Evolutionary conservation across 768 basidiomycete species (phyloP), one percentile per base, ranked within the genome.

Genomic region (Lentinus brumalis): DNA sequence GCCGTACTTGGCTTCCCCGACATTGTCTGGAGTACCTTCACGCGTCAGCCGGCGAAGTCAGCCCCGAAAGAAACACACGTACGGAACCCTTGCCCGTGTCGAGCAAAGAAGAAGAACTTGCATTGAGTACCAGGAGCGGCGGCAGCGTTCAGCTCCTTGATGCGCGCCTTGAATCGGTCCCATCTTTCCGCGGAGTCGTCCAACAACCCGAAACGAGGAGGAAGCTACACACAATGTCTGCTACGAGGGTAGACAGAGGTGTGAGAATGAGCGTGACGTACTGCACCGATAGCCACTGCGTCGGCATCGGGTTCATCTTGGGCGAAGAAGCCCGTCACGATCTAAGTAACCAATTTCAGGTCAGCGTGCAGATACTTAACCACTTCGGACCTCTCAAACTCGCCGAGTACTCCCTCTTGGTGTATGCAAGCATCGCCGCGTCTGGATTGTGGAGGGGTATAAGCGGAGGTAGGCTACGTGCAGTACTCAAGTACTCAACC

Each of bases 51-150:
- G 11, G 46, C 26, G 14, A 18, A 49, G 5, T 5, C 5, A 30
- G 6, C 12, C 4, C 26, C 12, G 2, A 49, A 18, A 10, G 5
- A 46, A 12, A 53, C 16, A 46, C 38, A 66, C 87, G 65, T 71
- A 90, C 89, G 89, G 66, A 79, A 83, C 56, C 89, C 91, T 71
- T 92, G 77, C 1, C 91, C 91, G 62, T 93, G 91, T 64, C 91
- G 77, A 2, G 82, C 82, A 2, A 91, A 71, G 59, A 87, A 82
- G 56, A 92, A 75, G 12, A 89, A 75, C 66, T 91, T 92, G 74
- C 86, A 87, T 11, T 72, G 72, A 26, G 76, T 76, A 2, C 72
- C 75, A 0, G 66, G 52, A 1, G 72, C 70, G 1, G 82, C 78
- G 3, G 66, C 62, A 1, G 67, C 61, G 59, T 88, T 87, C 57